phyloP scores from a whole-genome alignment of 441 rosid genomes.

The Croton laevigatus region DNA sequence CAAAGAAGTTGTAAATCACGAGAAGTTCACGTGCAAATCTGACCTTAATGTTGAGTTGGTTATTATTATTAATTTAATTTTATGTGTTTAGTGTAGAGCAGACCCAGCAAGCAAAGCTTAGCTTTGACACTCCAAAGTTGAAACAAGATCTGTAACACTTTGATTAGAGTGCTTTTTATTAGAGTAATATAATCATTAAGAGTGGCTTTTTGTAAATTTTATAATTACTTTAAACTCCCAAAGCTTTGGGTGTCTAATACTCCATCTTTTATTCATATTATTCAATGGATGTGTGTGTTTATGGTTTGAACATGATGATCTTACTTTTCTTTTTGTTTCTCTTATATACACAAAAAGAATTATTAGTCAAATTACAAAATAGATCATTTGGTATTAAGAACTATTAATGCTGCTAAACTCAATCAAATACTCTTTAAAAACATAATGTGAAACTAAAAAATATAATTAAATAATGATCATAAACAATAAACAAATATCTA shows the following conservation, averaged over 20 bases:
- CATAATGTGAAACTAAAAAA: too few relatives aligned
- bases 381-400: too few relatives aligned
- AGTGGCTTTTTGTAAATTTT: constrained; percentile 1
- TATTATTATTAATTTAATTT: background rate
- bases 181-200: constrained; percentile 8
- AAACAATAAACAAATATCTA: too few relatives aligned
- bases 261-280: constrained; percentile 1
- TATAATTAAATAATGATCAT: too few relatives aligned
- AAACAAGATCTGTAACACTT: constrained; percentile 30
- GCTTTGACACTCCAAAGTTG: too few relatives aligned
- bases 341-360: too few relatives aligned
- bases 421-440: too few relatives aligned
- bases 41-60: constrained; percentile 40
- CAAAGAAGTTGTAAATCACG: constrained; percentile 57
- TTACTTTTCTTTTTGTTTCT: too few relatives aligned
- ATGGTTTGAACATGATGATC: background rate
- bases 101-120: constrained; percentile 15
- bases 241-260: constrained; percentile 24
- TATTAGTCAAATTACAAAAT: too few relatives aligned
- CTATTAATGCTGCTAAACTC: too few relatives aligned
- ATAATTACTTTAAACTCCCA: constrained; percentile 21
- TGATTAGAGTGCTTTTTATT: constrained; percentile 26
- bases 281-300: background rate
- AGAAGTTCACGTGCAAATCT: constrained; percentile 85
- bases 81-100: constrained; percentile 1